phyloP scores from a whole-genome alignment of 257 asterid species.

The Salvia splendens region DNA sequence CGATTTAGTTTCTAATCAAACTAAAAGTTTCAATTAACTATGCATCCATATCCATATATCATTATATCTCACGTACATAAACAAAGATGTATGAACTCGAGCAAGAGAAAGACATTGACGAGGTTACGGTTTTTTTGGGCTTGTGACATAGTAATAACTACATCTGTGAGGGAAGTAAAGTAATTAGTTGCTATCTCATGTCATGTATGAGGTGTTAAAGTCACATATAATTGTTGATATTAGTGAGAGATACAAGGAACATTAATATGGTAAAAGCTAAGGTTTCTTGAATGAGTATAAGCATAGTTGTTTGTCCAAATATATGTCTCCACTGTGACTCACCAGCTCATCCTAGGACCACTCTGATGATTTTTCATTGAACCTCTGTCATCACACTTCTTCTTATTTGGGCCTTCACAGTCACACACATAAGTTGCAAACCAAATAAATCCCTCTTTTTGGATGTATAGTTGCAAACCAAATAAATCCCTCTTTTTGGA shows the following conservation, averaged over 20 bases:
- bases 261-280: constrained; percentile 32
- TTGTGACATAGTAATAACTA: no score
- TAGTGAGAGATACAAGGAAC: constrained; percentile 15
- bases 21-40: no score
- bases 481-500: not conserved
- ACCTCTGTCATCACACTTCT: constrained; percentile 27
- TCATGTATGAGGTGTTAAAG: not conserved
- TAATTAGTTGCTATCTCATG: constrained; percentile 25
- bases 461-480: constrained; percentile 25
- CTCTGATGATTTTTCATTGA: constrained; percentile 22
- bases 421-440: constrained; percentile 13
- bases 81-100: not conserved
- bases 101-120: constrained; percentile 13
- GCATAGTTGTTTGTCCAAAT: constrained; percentile 38
- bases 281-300: constrained; percentile 33
- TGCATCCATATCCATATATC: not conserved
- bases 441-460: not conserved
- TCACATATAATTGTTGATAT: constrained; percentile 26
- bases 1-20: no score
- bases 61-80: not conserved
- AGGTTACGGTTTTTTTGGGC: not conserved
- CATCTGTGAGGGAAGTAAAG: constrained; percentile 27
- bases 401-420: constrained; percentile 26
- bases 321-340: constrained; percentile 26
- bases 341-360: constrained; percentile 49